phyloP scores from a whole-genome alignment of 345 rosid species.

The Hibiscus tridactylites region DNA sequence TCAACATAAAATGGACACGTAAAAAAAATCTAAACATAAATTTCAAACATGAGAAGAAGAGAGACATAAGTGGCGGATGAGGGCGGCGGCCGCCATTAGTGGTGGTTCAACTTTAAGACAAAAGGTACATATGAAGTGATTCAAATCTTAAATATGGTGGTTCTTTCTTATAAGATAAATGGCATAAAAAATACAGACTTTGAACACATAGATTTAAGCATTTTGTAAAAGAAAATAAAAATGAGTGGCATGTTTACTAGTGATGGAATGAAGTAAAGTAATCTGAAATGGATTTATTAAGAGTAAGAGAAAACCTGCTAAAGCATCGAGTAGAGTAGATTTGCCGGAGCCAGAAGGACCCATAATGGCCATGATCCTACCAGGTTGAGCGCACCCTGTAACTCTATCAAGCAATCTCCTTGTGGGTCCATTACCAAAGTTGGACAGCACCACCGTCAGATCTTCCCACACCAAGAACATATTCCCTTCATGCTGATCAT shows the following conservation, averaged over 20 bases:
- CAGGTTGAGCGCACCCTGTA: conserved; percentile 66
- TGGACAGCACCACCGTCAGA: conserved; percentile 57
- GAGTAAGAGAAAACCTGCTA: conserved; percentile 43
- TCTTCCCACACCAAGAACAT: conserved; percentile 66
- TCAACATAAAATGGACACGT: background rate
- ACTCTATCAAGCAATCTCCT: conserved; percentile 63
- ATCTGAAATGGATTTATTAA: background rate
- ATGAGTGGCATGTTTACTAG: background rate
- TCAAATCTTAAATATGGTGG: background rate
- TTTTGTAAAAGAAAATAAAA: too few species aligned
- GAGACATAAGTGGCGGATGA: background rate
- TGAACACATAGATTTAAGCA: too few species aligned
- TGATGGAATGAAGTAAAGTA: too few species aligned
- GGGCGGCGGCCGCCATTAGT: background rate
- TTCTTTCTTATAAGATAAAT: too few species aligned
- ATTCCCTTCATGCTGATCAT: conserved; percentile 1
- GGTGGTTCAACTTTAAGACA: background rate
- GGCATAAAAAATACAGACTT: too few species aligned
- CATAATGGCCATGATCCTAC: conserved; percentile 78
- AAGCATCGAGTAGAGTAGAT: conserved; percentile 80
- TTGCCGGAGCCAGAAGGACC: conserved; percentile 96
- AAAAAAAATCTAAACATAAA: background rate
- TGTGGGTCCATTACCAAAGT: conserved; percentile 46
- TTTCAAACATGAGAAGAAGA: background rate
- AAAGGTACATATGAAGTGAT: background rate